phyloP scores from a whole-genome alignment of 257 asterid species.

The Solanum chiquidenum region DNA sequence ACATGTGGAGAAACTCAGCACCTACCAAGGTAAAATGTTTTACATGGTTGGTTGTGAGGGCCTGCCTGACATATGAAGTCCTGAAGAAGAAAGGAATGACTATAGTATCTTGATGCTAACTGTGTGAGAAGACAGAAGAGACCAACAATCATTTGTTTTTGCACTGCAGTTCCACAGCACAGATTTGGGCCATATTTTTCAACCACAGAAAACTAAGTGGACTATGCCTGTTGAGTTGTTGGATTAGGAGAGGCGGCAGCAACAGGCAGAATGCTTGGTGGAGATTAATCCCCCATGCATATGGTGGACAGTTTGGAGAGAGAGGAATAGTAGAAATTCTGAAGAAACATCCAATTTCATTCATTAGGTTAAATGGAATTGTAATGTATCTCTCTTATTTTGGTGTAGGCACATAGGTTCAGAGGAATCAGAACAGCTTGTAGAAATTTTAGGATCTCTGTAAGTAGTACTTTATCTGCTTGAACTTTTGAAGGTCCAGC shows the following conservation, averaged over 20 bases:
- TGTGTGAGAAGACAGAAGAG: neutral
- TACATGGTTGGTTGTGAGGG: neutral
- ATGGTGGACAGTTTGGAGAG: neutral
- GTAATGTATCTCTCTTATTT: neutral
- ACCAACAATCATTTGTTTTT: neutral
- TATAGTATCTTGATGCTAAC: neutral
- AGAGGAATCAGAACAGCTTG: neutral
- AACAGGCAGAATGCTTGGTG: neutral
- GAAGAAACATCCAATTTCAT: neutral
- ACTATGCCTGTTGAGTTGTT: neutral
- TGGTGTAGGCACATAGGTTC: neutral
- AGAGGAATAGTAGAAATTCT: neutral
- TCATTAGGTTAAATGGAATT: neutral
- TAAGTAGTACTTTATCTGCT: neutral
- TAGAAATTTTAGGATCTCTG: neutral
- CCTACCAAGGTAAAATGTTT: neutral
- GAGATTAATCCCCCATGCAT: neutral
- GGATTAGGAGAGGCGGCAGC: neutral
- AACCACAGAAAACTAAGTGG: neutral
- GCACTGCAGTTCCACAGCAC: neutral
- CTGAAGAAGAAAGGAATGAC: neutral
- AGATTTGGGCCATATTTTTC: neutral
- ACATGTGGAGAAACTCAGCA: neutral
- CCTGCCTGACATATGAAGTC: neutral
- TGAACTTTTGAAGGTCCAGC: neutral